Evolutionary conservation across 1,284 basidiomycete genomes (phyloP), one percentile per base, ranked within the genome.

Genomic region (Ustilago hordei): DNA sequence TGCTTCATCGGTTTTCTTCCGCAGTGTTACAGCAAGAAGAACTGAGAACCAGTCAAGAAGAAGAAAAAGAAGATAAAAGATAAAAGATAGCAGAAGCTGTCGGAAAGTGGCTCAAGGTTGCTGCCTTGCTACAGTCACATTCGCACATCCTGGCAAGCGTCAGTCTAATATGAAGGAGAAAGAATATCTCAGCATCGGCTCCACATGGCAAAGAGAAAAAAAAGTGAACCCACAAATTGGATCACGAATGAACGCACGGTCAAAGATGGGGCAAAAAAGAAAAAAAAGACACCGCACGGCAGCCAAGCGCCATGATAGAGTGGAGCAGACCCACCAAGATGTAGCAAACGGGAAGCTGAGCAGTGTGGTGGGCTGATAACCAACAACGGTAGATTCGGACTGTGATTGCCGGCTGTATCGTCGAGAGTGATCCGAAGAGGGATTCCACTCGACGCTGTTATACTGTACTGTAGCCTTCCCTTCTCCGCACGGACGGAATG

Each of bases 61-160:
- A 38, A 39, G 31, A 28, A 54, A 54, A 52, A 36, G 45, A 35
- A 56, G 35, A 17, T 41, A 39, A 34, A 50, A 64, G 52, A 56
- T 50, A 34, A 52, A 35, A 41, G 11, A 57, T 31, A 41, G 41
- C 23, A 23, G 34, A 38, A 7, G 11, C 9, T 32, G 15, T 38
- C 17, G 19, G 11, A 8, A 48, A 55, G 36, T 60, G 59, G 38
- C 55, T 64, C 12, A 59, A 58, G 55, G 35, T 64, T 64, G 45
- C 35, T 61, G 60, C 56, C 35, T 55, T 39, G 38, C 52, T 65
- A 65, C 41, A 59, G 57, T 65, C 64, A 65, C 64, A 64, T n/a
- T 62, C 36, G 45, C 41, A 28, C 13, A 13, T 23, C 31, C 19
- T n/a, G 50, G 34, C 28, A 17, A 38, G 47, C 54, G 54, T 63